phyloP scores from a whole-genome alignment of 2,329 filamentous ascomycete genomes.

The Proliferodiscus dingleyae region DNA sequence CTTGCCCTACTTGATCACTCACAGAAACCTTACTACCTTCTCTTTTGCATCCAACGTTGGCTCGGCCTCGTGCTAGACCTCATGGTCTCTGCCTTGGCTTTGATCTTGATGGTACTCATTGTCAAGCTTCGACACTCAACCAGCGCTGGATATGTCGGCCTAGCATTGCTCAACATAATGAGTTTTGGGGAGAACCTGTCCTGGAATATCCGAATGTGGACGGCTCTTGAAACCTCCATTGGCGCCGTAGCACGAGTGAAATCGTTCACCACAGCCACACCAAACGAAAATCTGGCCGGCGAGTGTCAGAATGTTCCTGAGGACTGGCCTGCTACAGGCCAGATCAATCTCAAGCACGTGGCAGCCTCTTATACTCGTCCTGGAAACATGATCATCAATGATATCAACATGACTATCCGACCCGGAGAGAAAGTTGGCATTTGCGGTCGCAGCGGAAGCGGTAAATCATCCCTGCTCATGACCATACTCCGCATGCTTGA shows the following conservation, averaged over 20 bases:
- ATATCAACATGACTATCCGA: slow-evolving; percentile 3
- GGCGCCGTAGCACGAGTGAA: slow-evolving; percentile 19
- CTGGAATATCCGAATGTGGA: slow-evolving; percentile 19
- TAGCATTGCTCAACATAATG: slow-evolving; percentile 28
- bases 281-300: slow-evolving; percentile 11
- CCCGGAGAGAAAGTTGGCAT: slow-evolving; percentile 44
- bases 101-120: slow-evolving; percentile 30
- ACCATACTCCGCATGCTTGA: slow-evolving; percentile 57
- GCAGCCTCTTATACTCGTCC: background rate
- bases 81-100: slow-evolving; percentile 24
- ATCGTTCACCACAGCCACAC: slow-evolving; percentile 11
- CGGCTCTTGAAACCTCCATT: slow-evolving; percentile 22
- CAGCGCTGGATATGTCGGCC: slow-evolving; percentile 23
- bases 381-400: background rate
- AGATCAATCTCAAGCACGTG: background rate
- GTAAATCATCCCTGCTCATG: slow-evolving; percentile 36
- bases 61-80: slow-evolving; percentile 39
- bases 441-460: slow-evolving; percentile 37
- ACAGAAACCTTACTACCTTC: slow-evolving; percentile 52
- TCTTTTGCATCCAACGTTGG: slow-evolving; percentile 55
- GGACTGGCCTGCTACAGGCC: background rate
- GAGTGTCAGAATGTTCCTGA: background rate
- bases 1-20: slow-evolving; percentile 45
- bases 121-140: slow-evolving; percentile 23
- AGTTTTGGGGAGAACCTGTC: slow-evolving; percentile 19